Evolutionary conservation across 495 filamentous ascomycete species (phyloP), one percentile per base, ranked within the genome.

Genomic region (Glonium stellatum): DNA sequence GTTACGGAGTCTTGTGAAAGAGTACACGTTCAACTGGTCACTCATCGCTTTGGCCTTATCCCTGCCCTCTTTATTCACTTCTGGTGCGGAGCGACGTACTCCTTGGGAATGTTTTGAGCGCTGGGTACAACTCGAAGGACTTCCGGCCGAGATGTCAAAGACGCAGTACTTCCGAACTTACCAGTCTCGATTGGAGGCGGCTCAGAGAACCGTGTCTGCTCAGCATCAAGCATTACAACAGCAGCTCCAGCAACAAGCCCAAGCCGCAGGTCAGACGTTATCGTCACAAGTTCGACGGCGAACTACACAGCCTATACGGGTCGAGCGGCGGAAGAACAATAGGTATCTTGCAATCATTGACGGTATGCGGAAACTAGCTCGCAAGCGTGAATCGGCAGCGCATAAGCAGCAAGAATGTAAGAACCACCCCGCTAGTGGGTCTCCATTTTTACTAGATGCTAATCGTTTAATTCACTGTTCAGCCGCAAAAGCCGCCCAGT

Each of bases 41-140:
- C 77, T 98, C 6, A 95, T 97, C 49, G 87, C 90, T 5, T 85
- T 79, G 61, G 86, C 89, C 60, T 75, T 96, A 42, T 80, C 83
- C 0, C 79, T 84, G n/a, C 80, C 82, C 49, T 93, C 89, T 4
- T 63, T 81, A 34, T 95, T 87, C 68, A 82, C 85, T 22, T 91
- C 92, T 50, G 87, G 88, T 13, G 83, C 89, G 11, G 95, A 97
- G 68, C 83, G 93, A 56, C 82, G 93, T 52, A 97, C 95, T 3
- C 92, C 93, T 5, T 98, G 93, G 93, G 93, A 98, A 74, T 98
- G 93, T 68, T 98, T 97, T 67, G 93, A 98, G 70, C 84, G 95
- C 39, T 97, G 92, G 90, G 84, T 96, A 15, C 83, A 85, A 56
- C 75, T 97, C 10, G 93, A 97, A 74, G 90, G 90, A 5, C 73